Conservation (phyloP, 129 eudicot species). For the Arctium lappa region DNA sequence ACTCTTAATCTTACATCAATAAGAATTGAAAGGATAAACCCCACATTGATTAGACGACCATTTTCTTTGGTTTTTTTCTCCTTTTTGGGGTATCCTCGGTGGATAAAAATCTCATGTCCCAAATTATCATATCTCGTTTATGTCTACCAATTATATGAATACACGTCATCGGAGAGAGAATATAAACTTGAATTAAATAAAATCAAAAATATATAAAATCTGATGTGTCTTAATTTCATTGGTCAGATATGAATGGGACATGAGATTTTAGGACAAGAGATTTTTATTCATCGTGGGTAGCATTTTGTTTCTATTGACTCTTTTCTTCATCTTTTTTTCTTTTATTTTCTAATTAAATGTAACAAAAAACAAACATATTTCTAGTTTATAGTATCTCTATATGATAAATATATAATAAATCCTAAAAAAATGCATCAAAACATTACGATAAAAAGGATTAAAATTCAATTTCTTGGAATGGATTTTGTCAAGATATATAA, state of each 20-base stretch:
- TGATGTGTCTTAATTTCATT: too few species aligned
- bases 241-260: too few species aligned
- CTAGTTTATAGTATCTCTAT: neutral
- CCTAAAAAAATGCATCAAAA: neutral
- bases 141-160: too few species aligned
- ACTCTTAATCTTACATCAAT: constrained; percentile 11
- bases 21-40: neutral
- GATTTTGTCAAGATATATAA: neutral
- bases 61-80: neutral
- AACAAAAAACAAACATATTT: neutral
- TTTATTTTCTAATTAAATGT: neutral
- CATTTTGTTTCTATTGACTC: neutral
- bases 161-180: too few species aligned
- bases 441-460: neutral
- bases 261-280: too few species aligned
- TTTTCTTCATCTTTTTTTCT: neutral
- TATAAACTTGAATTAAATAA: too few species aligned
- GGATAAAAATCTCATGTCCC: too few species aligned
- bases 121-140: too few species aligned
- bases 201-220: too few species aligned
- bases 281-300: neutral
- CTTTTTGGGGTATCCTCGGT: neutral
- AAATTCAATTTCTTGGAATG: neutral
- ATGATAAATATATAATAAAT: neutral
- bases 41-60: neutral